These are phyloP conservation scores for Podila epicladia DNA, from an alignment of 192 early-diverging fungal species.

Conservation along the genomic window DNA sequence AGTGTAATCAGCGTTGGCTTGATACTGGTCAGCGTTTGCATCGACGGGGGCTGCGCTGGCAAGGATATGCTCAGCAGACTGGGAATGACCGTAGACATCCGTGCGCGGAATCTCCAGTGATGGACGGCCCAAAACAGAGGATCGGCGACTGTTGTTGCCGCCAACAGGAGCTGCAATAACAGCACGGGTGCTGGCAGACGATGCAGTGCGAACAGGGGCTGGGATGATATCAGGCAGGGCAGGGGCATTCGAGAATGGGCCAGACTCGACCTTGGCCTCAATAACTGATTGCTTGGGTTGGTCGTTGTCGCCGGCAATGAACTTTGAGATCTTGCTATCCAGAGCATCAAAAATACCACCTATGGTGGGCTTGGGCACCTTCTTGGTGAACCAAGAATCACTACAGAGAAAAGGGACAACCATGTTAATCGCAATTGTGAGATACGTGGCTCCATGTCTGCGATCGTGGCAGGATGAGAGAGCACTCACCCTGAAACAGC, in stretches of 20 bases:
- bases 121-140: slow-evolving; percentile 12
- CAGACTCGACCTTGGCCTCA: slow-evolving; percentile 41
- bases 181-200: slow-evolving; percentile 22
- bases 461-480: too few relatives aligned
- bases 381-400: slow-evolving; percentile 51
- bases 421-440: too few relatives aligned
- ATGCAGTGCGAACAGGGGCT: slow-evolving; percentile 24
- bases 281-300: slow-evolving; percentile 30
- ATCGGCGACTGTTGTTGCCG: slow-evolving; percentile 10
- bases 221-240: slow-evolving; percentile 38
- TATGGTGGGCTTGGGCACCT: slow-evolving; percentile 63
- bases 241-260: slow-evolving; percentile 44
- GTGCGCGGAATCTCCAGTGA: slow-evolving; percentile 28
- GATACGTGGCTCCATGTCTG: too few relatives aligned
- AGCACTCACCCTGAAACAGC: slow-evolving; percentile 27
- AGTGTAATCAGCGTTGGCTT: not conserved
- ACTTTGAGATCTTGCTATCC: slow-evolving; percentile 67
- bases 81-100: slow-evolving; percentile 13
- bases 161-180: not conserved
- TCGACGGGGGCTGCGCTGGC: not conserved
- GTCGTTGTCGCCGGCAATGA: slow-evolving; percentile 67
- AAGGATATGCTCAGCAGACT: slow-evolving; percentile 1
- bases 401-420: not conserved
- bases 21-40: not conserved
- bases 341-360: slow-evolving; percentile 67